Evolutionary conservation across 176 grass and related monocot species (phyloP), one percentile per base, ranked within the genome.

Genomic region (Puya raimondii): DNA sequence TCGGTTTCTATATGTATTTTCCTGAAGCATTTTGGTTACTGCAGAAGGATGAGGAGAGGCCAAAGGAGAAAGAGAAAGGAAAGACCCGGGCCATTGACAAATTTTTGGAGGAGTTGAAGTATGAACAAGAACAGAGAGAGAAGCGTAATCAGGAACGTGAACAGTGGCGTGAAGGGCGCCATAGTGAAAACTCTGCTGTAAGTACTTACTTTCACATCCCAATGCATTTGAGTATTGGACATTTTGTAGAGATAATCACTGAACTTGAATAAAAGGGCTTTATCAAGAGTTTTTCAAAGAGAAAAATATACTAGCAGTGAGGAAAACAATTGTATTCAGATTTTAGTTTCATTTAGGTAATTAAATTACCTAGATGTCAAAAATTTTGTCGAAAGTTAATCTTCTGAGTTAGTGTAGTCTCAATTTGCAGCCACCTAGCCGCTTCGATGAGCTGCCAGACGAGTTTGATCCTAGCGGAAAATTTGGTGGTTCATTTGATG

Each of bases 31-130:
- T 81, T 74, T 20, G 26, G 25, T 50, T 21, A 12, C 71, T 78
- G 53, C 78, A 91, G 89, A 99, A 87, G 72, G 89, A 91, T 73
- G 87, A 86, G 25, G 94, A 93, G 75, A 81, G 80, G 73, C 94
- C 89, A 82, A 99, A 92, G 80, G 94, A 99, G 86, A 92, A 96
- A 74, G 92, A 96, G 81, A 97, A 90, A 79, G 89, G 94, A 66
- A 99, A 93, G 68, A 70, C 84, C 52, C 77, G 89, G 20, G 86
- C 74, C 78, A 99, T 99, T 72, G 94, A 99, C 65, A 88, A 90
- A 72, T 99, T 99, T 68, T 72, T 99, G 80, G 94, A 99, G 84
- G 94, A 99, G 77, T 80, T 99, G 52, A 99, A 91, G 72, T 86
- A 84, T 75, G 94, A 99, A 70, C 85, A 99, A 84, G 94, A 99